Evolutionary conservation across 2,329 filamentous ascomycete species (phyloP), one percentile per base, ranked within the genome.

Genomic region (Exserohilum rostratum): DNA sequence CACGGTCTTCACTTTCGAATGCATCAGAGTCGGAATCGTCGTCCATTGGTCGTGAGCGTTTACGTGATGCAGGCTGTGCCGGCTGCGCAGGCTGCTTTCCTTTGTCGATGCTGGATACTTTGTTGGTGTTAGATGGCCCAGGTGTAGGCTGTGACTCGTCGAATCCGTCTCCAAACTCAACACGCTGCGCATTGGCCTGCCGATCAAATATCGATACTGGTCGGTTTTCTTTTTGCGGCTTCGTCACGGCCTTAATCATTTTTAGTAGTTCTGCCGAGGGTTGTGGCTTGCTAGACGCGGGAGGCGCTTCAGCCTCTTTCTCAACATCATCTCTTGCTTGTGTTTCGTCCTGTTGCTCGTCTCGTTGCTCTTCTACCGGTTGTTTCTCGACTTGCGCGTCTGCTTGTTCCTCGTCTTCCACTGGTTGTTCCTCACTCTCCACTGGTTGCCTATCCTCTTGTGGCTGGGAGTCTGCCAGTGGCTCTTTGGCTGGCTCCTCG

Each of bases 1-100:
- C 64, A 11, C 78, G 77, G 6, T 64, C 65, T 45, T 76, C 72
- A 2, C 67, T 67, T 34, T 80, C 76, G 53, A 82, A 83, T 1
- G 73, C 79, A 39, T 78, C 77, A 7, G 80, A 78, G 3, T 75
- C 75, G 2, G 58, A 61, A 6, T 66, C 58, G 2, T 55, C 51
- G 4, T 73, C 69, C 68, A 67, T n/a, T 50, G 55, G 37, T 57
- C 68, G 51, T 53, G 46, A 45, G 44, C 67, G 57, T 55, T 69
- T 68, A 57, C 63, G 58, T 49, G 73, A 51, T n/a, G 57, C n/a
- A 61, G 13, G 61, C 60, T 18, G 64, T n/a, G n/a, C n/a, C n/a
- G n/a, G n/a, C n/a, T n/a, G n/a, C n/a, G n/a, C 53, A 48, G 68
- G 63, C 62, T 74, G 60, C 50, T 70, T 74, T 38, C 59, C 59